Conservation (phyloP, 805 yeast species). For the Candida sanyiensis region DNA sequence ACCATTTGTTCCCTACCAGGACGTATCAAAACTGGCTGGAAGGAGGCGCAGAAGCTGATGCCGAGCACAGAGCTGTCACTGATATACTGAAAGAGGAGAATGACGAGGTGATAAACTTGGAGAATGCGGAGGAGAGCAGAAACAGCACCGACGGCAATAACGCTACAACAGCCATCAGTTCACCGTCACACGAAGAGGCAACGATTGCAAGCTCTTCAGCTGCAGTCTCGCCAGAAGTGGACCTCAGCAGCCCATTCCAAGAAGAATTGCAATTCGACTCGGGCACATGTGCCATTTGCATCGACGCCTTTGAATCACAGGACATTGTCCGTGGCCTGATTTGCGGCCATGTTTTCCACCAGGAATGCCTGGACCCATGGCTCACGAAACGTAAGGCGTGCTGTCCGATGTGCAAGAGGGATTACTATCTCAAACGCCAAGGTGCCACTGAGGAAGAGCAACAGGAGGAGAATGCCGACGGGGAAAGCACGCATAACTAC, state of each 20-base stretch:
- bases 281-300: conserved; percentile 75
- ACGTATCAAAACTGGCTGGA: conserved; percentile 55
- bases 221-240: conserved; percentile 13
- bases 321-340: conserved; percentile 66
- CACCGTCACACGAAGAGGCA: neutral
- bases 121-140: conserved; percentile 10
- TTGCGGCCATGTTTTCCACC: conserved; percentile 82
- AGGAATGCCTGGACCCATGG: conserved; percentile 80
- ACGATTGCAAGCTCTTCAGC: too few species aligned
- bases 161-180: neutral
- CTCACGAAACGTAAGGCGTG: conserved; percentile 66
- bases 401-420: conserved; percentile 80
- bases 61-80: conserved; percentile 38
- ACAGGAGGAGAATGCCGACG: conserved; percentile 26
- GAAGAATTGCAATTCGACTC: conserved; percentile 46
- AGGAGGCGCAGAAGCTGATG: conserved; percentile 53
- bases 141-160: conserved; percentile 1
- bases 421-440: conserved; percentile 38
- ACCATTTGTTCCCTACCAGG: conserved; percentile 50
- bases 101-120: conserved; percentile 11
- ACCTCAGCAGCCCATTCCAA: conserved; percentile 19
- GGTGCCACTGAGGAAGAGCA: conserved; percentile 15
- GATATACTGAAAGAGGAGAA: conserved; percentile 34
- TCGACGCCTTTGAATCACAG: conserved; percentile 56
- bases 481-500: conserved; percentile 19